Percentiles rank a stretch among this genome's conserved stretches.
phyloP scores from a whole-genome alignment of 2,329 filamentous ascomycete genomes.

The Calycina herbarum region DNA sequence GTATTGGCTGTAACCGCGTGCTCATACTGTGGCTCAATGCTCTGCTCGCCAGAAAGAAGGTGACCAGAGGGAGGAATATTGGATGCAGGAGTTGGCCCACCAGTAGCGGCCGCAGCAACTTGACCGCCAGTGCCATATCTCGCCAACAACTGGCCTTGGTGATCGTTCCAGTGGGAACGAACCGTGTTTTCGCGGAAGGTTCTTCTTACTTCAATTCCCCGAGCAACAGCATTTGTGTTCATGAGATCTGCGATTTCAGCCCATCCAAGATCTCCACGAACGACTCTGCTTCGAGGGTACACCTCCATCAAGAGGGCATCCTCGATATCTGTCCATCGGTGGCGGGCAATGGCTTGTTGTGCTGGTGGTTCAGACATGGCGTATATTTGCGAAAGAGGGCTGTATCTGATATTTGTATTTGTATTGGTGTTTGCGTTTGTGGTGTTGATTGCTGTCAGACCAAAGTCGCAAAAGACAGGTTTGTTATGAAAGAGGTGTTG shows the following conservation, averaged over 20 bases:
- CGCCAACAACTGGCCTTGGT: background rate
- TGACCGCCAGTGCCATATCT: background rate
- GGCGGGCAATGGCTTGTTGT: background rate
- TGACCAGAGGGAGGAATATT: background rate
- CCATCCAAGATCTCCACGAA: background rate
- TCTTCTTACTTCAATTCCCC: background rate
- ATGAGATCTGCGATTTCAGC: background rate
- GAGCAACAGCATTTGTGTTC: background rate
- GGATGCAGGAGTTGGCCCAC: background rate
- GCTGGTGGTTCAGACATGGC: background rate
- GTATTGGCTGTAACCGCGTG: background rate
- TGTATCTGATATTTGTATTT: background rate
- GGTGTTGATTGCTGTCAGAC: background rate
- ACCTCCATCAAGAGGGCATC: slow-evolving; percentile 1
- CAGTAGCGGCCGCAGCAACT: background rate
- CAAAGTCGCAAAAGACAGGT: background rate
- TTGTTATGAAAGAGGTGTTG: background rate
- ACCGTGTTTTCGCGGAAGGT: slow-evolving; percentile 1
- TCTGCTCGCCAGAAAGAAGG: background rate
- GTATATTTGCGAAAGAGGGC: background rate
- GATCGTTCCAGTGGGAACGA: slow-evolving; percentile 2
- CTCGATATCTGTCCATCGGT: background rate
- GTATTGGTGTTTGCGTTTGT: background rate
- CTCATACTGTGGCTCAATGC: background rate
- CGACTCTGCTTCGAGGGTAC: background rate